phyloP scores from a whole-genome alignment of 495 filamentous ascomycete genomes.

The Aspergillus carlsbadensis region DNA sequence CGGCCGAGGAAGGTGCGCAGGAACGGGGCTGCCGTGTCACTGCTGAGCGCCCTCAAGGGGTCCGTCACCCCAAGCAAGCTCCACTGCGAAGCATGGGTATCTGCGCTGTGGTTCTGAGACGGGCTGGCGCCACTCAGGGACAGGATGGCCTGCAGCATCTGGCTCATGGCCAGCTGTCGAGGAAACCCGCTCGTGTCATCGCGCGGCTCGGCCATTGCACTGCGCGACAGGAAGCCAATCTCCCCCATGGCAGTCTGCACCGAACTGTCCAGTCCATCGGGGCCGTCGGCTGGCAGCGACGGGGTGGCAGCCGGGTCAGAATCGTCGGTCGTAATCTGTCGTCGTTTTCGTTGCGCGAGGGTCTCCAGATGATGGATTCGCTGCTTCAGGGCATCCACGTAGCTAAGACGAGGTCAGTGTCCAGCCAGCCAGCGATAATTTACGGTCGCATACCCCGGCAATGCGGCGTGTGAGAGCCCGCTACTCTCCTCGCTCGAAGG shows the following conservation, averaged over 20 bases:
- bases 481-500: constrained; percentile 17
- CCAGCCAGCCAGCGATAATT: too few relatives aligned
- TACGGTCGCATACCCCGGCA: constrained; percentile 22
- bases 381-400: constrained; percentile 10
- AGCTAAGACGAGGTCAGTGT: constrained; percentile 12
- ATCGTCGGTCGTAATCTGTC: background rate
- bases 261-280: background rate
- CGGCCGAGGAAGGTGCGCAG: constrained; percentile 16
- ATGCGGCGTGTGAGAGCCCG: constrained; percentile 26
- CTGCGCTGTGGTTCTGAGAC: constrained; percentile 6
- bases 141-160: constrained; percentile 24
- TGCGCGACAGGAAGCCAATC: constrained; percentile 29
- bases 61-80: background rate
- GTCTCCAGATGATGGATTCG: too few relatives aligned
- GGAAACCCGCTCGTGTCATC: constrained; percentile 22
- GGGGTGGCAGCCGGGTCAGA: background rate
- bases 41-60: background rate
- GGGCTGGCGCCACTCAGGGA: constrained; percentile 19
- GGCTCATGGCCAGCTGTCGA: constrained; percentile 21
- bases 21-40: constrained; percentile 14
- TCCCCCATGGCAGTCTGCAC: constrained; percentile 30
- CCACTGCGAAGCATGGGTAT: background rate
- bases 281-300: background rate
- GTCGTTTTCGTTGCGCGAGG: constrained; percentile 11
- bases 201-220: constrained; percentile 31